Conservation (phyloP, 495 filamentous ascomycete genomes). For the Hypoxylon crocopeplum region DNA sequence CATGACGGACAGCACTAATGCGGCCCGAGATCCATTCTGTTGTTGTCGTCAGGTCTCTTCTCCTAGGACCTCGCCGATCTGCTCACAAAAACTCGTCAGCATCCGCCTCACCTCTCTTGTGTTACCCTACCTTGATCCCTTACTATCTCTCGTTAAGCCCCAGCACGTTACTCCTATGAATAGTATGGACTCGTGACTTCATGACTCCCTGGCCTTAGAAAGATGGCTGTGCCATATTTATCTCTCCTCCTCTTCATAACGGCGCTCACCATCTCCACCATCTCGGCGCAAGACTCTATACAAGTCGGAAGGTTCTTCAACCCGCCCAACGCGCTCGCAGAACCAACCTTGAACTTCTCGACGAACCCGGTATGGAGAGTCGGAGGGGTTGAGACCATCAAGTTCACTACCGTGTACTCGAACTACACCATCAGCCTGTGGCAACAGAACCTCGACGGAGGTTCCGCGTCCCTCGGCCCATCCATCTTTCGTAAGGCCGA, state of each 20-base stretch:
- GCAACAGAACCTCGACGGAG: slow-evolving; percentile 18
- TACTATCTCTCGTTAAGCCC: no score
- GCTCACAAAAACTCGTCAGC: no score
- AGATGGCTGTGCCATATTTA: no score
- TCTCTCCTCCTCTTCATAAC: neutral
- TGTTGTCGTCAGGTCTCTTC: no score
- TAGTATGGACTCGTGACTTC: no score
- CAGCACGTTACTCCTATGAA: no score
- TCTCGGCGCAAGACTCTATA: slow-evolving; percentile 3
- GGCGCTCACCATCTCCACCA: neutral
- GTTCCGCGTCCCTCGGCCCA: slow-evolving; percentile 22
- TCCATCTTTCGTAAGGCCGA: slow-evolving; percentile 21
- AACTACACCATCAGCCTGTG: slow-evolving; percentile 33
- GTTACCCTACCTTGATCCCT: no score
- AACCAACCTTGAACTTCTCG: slow-evolving; percentile 11
- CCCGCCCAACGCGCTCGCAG: slow-evolving; percentile 8
- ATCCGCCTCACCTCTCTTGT: no score
- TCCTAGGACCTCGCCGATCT: no score
- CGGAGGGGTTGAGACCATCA: slow-evolving; percentile 24
- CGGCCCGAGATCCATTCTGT: no score
- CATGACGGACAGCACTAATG: no score
- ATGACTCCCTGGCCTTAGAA: no score
- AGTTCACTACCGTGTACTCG: slow-evolving; percentile 29
- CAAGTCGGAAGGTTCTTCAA: slow-evolving; percentile 23
- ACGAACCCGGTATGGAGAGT: slow-evolving; percentile 23